These are phyloP conservation scores for Neopestalotiopsis rosae DNA, from an alignment of 2,329 filamentous ascomycete genomes.

Conservation along the genomic window DNA sequence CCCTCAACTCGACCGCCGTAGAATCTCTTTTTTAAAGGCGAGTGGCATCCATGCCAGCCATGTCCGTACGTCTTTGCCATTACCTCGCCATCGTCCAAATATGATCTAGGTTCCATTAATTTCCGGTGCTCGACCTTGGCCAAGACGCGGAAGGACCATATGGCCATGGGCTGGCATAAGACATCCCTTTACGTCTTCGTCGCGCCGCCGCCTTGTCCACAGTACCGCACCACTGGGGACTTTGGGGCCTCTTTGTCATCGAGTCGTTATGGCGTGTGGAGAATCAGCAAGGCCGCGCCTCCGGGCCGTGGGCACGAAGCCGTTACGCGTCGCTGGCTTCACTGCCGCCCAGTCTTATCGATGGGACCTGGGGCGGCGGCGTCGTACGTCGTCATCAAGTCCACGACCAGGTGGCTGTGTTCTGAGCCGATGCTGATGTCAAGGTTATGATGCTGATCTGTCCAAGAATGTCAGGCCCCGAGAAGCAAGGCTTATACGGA, in stretches of 20 bases:
- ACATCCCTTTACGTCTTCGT: not conserved
- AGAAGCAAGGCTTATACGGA: too few relatives aligned
- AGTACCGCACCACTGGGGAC: not conserved
- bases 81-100: not conserved
- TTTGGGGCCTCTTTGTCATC: not conserved
- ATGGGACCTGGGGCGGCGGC: not conserved
- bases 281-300: not conserved
- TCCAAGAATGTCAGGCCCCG: too few relatives aligned
- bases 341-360: not conserved
- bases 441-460: too few relatives aligned
- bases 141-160: slow-evolving; percentile 7
- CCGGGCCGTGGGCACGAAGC: slow-evolving; percentile 2
- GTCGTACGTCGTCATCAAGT: not conserved
- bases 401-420: not conserved
- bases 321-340: not conserved
- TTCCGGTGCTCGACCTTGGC: not conserved
- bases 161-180: slow-evolving; percentile 1
- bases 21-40: too few relatives aligned
- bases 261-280: not conserved
- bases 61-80: not conserved
- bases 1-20: too few relatives aligned
- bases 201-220: not conserved
- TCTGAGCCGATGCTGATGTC: not conserved
- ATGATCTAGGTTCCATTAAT: not conserved
- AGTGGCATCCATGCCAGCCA: too few relatives aligned